Base-by-base conservation (phyloP, 73 alveolate genomes). In the Paramecium sexaurelia region DNA sequence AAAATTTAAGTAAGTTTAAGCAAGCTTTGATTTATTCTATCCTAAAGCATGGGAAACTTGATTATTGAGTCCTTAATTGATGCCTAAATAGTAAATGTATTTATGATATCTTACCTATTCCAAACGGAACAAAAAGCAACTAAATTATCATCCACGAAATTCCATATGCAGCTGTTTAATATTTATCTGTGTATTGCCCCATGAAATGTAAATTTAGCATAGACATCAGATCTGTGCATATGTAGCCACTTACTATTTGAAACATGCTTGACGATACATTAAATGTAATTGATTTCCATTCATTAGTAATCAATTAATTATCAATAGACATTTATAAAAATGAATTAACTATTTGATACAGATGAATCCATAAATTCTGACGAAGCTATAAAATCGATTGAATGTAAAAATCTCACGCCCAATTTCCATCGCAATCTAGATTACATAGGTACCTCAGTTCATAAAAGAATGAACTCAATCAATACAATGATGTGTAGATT, bases 361-460 rank as follows among this genome's bases (percentile, higher is more conserved):
- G 86, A 71, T 15, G 27, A 71, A 7, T 71, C 86, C 11, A 71
- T 71, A 4, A 71, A 71, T 40, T 71, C 86, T n/a, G 86, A 71
- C 35, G 86, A 71, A 71, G 86, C 55, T 7, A 36, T 71, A n/a
- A 71, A 71, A 71, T 19, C 35, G 11, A 35, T 71, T 1, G 26
- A 29, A 71, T 71, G 56, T 71, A 71, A 71, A 71, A 9, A 71
- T 20, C 51, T 71, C 27, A 71, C 43, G 9, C 86, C 86, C 43
- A 71, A 32, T 17, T 71, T 35, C 17, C 43, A 71, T 33, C 57
- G 22, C 10, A 36, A n/a, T 35, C 55, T 20, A 3, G 86, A 71
- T 71, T 29, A 71, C 13, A 13, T 2, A 36, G 86, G 86, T 19
- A 71, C 86, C 8, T 71, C 86, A 71, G 56, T 71, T 35, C 32